Evolutionary conservation across 164 flowering plant species (phyloP), one percentile per base, ranked within the genome.

Genomic region (Chimonanthus praecox): DNA sequence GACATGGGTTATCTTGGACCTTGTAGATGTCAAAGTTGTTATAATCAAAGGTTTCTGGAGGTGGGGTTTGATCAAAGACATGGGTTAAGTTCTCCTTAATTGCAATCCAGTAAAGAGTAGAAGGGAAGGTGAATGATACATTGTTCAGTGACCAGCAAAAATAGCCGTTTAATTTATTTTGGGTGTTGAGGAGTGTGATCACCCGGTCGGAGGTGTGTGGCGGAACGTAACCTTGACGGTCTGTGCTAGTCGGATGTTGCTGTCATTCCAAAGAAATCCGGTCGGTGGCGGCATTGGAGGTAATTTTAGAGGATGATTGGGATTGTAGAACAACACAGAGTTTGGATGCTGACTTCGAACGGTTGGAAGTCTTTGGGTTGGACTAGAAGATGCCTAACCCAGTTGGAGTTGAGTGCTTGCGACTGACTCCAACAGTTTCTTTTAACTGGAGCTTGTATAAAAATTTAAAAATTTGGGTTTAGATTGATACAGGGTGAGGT

Each of bases 371-470:
- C 33, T 33, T 33, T 33, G 33, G 33, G 1, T 33, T 33, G n/a
- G n/a, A n/a, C n/a, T n/a, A n/a, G 72, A 91, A 76, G 69, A 88
- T 75, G 75, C 84, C 90, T 6, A 88, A 49, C 1, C 93, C 98
- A 1, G 82, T 75, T 1, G 94, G 83, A 2, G 98, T 90, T 3
- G 49, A 58, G 4, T 82, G 77, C 4, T 64, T 44, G 3, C 98
- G 78, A 64, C 88, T 82, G 2, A 89, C 88, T 0, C 98, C 97
- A 91, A 18, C 91, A 93, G 65, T 91, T 91, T 58, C 89, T 83
- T 33, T 33, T 33, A 33, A 33, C 33, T 33, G 33, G 33, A 33
- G 33, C 33, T 33, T 33, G 33, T 33, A 33, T 33, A 33, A 33
- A 33, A 33, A 1, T 33, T 33, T 1, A 0, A 33, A 33, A 33